Conservation (phyloP, 1,139 yeast genomes). For the Diutina sp. region DNA sequence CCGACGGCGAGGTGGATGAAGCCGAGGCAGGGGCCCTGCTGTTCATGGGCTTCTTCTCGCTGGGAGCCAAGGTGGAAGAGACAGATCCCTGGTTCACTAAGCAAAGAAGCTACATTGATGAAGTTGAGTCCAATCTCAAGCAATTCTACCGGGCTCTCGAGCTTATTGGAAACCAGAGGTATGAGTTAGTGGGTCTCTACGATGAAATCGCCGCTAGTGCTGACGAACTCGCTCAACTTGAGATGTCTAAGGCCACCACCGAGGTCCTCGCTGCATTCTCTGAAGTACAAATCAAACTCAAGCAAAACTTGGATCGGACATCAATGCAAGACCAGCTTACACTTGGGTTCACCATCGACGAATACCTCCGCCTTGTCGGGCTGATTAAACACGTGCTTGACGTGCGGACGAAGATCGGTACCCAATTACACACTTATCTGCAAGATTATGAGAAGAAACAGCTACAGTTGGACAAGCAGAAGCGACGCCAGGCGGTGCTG, state of each 20-base stretch:
- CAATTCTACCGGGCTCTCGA: slow-evolving; percentile 64
- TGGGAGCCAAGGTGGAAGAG: slow-evolving; percentile 47
- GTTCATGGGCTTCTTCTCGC: not conserved
- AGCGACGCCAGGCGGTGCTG: slow-evolving; percentile 43
- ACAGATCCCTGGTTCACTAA: slow-evolving; percentile 69
- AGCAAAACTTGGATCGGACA: slow-evolving; percentile 66
- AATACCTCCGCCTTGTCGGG: slow-evolving; percentile 66
- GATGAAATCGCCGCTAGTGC: slow-evolving; percentile 41
- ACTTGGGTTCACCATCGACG: slow-evolving; percentile 79
- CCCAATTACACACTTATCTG: slow-evolving; percentile 37
- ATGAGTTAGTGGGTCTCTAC: slow-evolving; percentile 43
- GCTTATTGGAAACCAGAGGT: slow-evolving; percentile 59
- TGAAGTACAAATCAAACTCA: slow-evolving; percentile 56
- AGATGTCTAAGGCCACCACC: slow-evolving; percentile 57
- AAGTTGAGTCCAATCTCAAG: slow-evolving; percentile 60
- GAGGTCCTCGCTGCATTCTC: slow-evolving; percentile 47
- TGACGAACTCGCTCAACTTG: slow-evolving; percentile 65
- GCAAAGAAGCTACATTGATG: slow-evolving; percentile 57
- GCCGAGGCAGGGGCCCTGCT: slow-evolving; percentile 1
- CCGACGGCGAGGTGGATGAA: slow-evolving; percentile 1
- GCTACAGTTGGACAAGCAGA: slow-evolving; percentile 38
- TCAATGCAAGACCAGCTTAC: slow-evolving; percentile 82
- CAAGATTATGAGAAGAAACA: slow-evolving; percentile 34
- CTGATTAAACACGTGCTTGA: slow-evolving; percentile 67
- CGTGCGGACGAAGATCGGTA: slow-evolving; percentile 61